A percentile compares a stretch with the other conserved stretches of the same genome.
Evolutionary conservation across 2,329 filamentous ascomycete genomes (phyloP).

Genomic region (Aspergillus flavus): DNA sequence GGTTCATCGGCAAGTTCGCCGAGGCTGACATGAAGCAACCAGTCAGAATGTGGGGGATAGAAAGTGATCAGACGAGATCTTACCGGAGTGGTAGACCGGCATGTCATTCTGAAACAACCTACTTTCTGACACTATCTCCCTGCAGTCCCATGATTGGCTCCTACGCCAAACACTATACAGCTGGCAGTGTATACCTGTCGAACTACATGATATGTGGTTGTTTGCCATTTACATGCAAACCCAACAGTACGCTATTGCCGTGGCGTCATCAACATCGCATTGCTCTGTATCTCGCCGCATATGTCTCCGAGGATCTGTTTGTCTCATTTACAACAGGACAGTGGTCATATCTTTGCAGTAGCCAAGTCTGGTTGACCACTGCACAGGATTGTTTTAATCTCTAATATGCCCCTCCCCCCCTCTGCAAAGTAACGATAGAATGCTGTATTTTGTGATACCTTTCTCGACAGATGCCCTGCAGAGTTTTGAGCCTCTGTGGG

Average conservation of each 20-base stretch:
- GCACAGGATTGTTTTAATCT: neutral
- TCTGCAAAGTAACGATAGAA: neutral
- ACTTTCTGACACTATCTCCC: neutral
- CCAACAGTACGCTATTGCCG: neutral
- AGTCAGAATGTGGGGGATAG: conserved; percentile 8
- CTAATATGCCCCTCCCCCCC: neutral
- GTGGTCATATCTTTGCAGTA: neutral
- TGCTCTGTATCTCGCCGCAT: neutral
- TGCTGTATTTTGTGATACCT: neutral
- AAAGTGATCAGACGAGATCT: conserved; percentile 1
- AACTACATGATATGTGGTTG: neutral
- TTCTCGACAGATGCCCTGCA: neutral
- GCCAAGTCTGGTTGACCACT: neutral
- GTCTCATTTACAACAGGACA: neutral
- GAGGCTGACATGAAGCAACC: conserved; percentile 20
- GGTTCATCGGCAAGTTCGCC: conserved; percentile 7
- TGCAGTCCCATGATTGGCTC: neutral
- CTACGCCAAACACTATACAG: neutral
- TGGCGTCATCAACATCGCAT: neutral
- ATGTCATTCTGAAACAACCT: conserved; percentile 2
- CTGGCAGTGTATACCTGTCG: neutral
- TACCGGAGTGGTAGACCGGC: neutral
- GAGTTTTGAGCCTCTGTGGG: neutral
- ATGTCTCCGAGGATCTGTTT: neutral
- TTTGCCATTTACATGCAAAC: neutral